Evolutionary conservation across 345 rosid species (phyloP).

Genomic region (Rhizophora apiculata): DNA sequence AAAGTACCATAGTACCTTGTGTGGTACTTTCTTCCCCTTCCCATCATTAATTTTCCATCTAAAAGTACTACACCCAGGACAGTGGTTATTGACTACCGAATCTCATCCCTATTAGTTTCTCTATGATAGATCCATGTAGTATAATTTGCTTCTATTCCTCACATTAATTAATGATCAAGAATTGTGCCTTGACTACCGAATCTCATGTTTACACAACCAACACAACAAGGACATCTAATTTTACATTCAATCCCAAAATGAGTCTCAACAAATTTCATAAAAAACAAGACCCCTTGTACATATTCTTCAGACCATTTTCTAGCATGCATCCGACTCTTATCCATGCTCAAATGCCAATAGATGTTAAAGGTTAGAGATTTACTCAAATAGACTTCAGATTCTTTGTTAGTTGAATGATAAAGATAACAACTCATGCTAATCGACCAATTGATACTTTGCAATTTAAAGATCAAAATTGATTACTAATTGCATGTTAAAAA

Average conservation of each 20-base stretch:
- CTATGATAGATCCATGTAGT: neutral
- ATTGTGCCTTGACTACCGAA: neutral
- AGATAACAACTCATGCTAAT: no score
- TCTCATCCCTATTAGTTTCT: neutral
- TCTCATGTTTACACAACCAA: neutral
- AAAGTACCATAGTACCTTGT: neutral
- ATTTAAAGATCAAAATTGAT: no score
- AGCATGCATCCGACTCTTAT: neutral
- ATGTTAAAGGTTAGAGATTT: no score
- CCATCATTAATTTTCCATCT: neutral
- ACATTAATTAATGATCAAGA: neutral
- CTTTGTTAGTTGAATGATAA: no score
- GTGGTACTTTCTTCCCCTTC: conserved; percentile 1
- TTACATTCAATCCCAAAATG: neutral
- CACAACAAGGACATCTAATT: neutral
- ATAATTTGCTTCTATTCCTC: neutral
- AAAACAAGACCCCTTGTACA: neutral
- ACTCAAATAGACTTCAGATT: no score
- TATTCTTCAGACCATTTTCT: neutral
- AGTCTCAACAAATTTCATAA: neutral
- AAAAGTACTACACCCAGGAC: neutral
- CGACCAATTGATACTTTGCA: no score
- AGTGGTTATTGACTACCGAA: neutral
- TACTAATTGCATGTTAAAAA: no score
- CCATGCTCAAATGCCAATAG: neutral